Evolutionary conservation across 331 rosid species (phyloP).

Genomic region (Phaseolus coccineus): DNA sequence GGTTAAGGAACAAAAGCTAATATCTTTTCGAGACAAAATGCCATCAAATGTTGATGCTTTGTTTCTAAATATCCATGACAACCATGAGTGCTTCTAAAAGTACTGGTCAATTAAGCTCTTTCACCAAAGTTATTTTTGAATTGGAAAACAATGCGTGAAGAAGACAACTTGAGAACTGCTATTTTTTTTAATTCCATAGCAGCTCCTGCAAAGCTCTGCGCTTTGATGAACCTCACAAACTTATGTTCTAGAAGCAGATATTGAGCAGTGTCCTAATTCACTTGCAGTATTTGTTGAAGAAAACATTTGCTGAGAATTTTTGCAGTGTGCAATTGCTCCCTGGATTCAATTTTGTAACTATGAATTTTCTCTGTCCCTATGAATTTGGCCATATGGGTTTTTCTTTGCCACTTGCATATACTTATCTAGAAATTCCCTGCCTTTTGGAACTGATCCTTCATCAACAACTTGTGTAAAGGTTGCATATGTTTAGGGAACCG

Average conservation of each 20-base stretch:
- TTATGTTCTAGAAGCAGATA: conserved; percentile 55
- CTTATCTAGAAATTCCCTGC: no score
- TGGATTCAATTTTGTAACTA: conserved; percentile 75
- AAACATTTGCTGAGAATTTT: conserved; percentile 71
- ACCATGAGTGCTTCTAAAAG: conserved; percentile 39
- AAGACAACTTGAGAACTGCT: conserved; percentile 7
- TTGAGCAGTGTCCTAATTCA: conserved; percentile 65
- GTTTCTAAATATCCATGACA: conserved; percentile 10
- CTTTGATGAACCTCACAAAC: conserved; percentile 63
- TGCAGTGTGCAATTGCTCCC: conserved; percentile 98
- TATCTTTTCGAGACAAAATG: conserved; percentile 26
- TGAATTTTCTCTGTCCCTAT: conserved; percentile 42
- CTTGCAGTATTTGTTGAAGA: conserved; percentile 55
- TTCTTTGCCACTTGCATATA: no score
- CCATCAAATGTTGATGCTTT: no score
- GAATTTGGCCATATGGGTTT: conserved; percentile 62
- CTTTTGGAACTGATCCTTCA: no score
- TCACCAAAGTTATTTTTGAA: conserved; percentile 42
- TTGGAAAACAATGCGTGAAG: conserved; percentile 37
- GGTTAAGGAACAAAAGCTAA: conserved; percentile 20
- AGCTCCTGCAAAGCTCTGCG: conserved; percentile 64
- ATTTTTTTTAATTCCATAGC: conserved; percentile 42
- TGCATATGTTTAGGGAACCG: no score
- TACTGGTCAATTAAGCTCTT: conserved; percentile 45
- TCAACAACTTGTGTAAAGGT: no score